These are phyloP conservation scores for Lachancea dasiensis DNA, from an alignment of 805 yeast species.

Conservation along the genomic window DNA sequence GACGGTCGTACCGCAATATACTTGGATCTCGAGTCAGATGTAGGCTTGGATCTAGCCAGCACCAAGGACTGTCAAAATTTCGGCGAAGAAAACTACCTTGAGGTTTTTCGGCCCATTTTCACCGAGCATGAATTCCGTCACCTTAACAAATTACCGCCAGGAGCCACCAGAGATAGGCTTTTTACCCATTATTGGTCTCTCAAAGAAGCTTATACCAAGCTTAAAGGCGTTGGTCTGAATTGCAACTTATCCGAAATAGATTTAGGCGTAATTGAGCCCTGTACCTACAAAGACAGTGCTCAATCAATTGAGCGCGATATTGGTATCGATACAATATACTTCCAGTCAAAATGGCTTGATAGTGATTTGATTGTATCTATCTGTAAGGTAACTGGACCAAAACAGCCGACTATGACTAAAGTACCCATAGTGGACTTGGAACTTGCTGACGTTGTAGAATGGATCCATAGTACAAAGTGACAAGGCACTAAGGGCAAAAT, in stretches of 20 bases:
- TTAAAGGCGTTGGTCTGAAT: conserved; percentile 54
- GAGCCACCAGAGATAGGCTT: conserved; percentile 11
- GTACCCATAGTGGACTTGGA: conserved; percentile 6
- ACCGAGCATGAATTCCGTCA: conserved; percentile 32
- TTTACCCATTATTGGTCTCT: conserved; percentile 70
- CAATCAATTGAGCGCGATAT: conserved; percentile 6
- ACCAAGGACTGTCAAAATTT: conserved; percentile 24
- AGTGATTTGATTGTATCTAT: conserved; percentile 15
- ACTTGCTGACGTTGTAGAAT: conserved; percentile 1
- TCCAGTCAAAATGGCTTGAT: conserved; percentile 24
- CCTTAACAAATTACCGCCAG: conserved; percentile 22
- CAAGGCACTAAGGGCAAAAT: background rate
- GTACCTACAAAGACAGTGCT: background rate
- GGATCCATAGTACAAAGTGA: conserved; percentile 9
- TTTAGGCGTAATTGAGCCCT: conserved; percentile 20
- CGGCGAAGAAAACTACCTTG: conserved; percentile 28
- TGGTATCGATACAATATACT: conserved; percentile 12
- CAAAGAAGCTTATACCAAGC: conserved; percentile 71
- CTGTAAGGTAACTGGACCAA: background rate
- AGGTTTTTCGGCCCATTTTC: conserved; percentile 40
- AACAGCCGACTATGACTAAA: background rate
- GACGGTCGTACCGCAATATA: conserved; percentile 43
- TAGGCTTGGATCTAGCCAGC: conserved; percentile 47
- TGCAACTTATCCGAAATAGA: conserved; percentile 29
- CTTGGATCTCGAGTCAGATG: conserved; percentile 29